Conservation (phyloP, 176 grass and related monocot species). For the Stipa capillata region DNA sequence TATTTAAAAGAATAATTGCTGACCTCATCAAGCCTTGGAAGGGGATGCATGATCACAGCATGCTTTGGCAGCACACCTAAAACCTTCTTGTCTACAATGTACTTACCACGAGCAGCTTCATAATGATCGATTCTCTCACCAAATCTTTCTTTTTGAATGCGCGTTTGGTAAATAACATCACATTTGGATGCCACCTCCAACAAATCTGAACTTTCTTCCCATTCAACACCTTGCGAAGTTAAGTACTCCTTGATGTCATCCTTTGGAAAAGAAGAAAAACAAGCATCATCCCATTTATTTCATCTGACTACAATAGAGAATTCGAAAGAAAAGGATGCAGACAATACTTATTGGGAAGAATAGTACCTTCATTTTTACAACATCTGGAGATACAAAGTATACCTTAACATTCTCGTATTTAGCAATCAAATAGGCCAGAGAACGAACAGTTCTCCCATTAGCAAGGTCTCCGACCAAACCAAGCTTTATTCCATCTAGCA, state of each 20-base stretch:
- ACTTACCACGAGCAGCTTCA: conserved; percentile 83
- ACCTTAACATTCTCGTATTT: conserved; percentile 80
- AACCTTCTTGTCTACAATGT: conserved; percentile 82
- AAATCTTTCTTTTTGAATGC: conserved; percentile 94
- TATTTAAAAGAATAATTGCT: conserved; percentile 10
- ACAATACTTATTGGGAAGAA: background rate
- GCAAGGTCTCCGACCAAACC: conserved; percentile 93
- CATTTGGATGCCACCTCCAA: conserved; percentile 79
- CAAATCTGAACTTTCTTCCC: conserved; percentile 91
- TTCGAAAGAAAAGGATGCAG: background rate
- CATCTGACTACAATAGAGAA: background rate
- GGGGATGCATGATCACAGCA: conserved; percentile 89
- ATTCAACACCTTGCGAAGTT: conserved; percentile 59
- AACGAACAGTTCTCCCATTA: conserved; percentile 85
- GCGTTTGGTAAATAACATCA: conserved; percentile 91
- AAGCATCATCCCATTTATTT: background rate
- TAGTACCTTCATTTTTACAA: conserved; percentile 94
- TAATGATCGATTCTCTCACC: conserved; percentile 85
- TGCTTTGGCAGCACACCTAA: conserved; percentile 76
- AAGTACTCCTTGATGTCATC: conserved; percentile 95
- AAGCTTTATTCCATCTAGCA: conserved; percentile 76
- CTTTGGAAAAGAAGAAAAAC: conserved; percentile 19
- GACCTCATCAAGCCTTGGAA: conserved; percentile 91
- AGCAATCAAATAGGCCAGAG: conserved; percentile 74
- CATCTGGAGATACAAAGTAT: conserved; percentile 77